Conservation (phyloP, 495 filamentous ascomycete species). For the Ascobolus immersus region DNA sequence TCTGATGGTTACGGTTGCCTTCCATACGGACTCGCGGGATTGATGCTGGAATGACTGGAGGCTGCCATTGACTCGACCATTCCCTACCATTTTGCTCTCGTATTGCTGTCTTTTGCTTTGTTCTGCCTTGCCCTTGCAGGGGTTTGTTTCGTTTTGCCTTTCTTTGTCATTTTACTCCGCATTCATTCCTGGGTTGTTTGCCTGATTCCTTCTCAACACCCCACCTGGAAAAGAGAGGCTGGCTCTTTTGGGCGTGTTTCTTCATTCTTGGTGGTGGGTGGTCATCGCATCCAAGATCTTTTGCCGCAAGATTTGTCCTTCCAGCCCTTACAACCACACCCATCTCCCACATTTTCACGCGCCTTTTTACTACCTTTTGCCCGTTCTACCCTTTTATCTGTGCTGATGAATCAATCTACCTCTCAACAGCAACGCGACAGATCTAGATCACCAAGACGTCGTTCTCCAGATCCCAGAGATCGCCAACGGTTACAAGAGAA, state of each 20-base stretch:
- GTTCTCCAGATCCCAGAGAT: constrained; percentile 26
- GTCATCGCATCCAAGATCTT: constrained; percentile 9
- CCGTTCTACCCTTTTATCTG: constrained; percentile 18
- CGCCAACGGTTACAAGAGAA: constrained; percentile 17
- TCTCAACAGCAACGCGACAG: constrained; percentile 54
- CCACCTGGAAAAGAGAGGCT: constrained; percentile 15
- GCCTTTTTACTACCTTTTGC: constrained; percentile 8
- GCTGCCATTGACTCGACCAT: too few relatives aligned
- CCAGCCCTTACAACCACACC: too few relatives aligned
- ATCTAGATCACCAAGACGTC: constrained; percentile 76
- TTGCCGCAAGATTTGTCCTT: too few relatives aligned
- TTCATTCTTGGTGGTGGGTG: too few relatives aligned
- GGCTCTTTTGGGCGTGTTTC: too few relatives aligned
- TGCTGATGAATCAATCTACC: constrained; percentile 18
- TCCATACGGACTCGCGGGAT: too few relatives aligned
- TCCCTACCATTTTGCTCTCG: too few relatives aligned
- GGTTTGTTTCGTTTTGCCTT: constrained; percentile 15
- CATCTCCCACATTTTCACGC: constrained; percentile 10
- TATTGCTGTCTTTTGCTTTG: too few relatives aligned
- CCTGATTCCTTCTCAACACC: constrained; percentile 14
- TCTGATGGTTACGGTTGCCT: too few relatives aligned
- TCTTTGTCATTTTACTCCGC: constrained; percentile 19
- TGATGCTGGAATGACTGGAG: too few relatives aligned
- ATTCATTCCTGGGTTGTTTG: constrained; percentile 20
- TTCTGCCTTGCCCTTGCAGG: too few relatives aligned